A percentile compares a stretch with the other conserved stretches of the same genome.
Conservation (phyloP, 192 early-diverging fungal species). For the Pilaira anomala region DNA sequence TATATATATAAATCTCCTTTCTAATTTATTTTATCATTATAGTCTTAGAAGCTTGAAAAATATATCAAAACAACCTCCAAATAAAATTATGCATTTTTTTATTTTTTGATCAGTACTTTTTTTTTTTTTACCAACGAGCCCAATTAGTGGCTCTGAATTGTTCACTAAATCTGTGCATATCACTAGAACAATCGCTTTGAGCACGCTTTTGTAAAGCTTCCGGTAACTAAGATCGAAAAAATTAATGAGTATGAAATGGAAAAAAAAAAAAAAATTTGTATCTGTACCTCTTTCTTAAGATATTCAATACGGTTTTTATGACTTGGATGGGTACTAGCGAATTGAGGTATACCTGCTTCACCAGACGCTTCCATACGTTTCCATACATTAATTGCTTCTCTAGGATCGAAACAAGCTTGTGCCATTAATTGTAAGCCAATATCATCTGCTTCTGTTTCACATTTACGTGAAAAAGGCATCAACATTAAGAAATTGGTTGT, state of each 20-base stretch:
- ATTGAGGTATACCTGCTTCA: conserved; percentile 47
- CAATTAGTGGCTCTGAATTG: conserved; percentile 23
- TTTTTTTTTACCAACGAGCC: conserved; percentile 14
- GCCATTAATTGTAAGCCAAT: conserved; percentile 89
- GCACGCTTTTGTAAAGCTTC: conserved; percentile 18
- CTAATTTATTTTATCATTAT: too few relatives aligned
- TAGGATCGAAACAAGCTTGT: conserved; percentile 89
- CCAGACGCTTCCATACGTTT: conserved; percentile 68
- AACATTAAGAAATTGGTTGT: conserved; percentile 71
- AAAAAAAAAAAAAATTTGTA: too few relatives aligned
- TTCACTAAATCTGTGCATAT: conserved; percentile 31
- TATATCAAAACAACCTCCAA: too few relatives aligned
- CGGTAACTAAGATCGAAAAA: conserved; percentile 10
- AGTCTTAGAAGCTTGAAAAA: too few relatives aligned
- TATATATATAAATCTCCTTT: too few relatives aligned
- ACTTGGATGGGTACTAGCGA: conserved; percentile 85
- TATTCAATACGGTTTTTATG: conserved; percentile 64
- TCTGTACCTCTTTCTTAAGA: conserved; percentile 41
- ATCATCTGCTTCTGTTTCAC: conserved; percentile 90
- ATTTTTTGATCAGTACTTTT: too few relatives aligned
- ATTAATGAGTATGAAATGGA: background rate
- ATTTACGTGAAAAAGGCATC: conserved; percentile 84
- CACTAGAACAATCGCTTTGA: conserved; percentile 37
- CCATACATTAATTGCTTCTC: conserved; percentile 79
- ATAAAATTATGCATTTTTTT: too few relatives aligned